A percentile compares a stretch with the other conserved stretches of the same genome.
phyloP scores from a whole-genome alignment of 2,329 filamentous ascomycete species.

The Monosporascus sp. region DNA sequence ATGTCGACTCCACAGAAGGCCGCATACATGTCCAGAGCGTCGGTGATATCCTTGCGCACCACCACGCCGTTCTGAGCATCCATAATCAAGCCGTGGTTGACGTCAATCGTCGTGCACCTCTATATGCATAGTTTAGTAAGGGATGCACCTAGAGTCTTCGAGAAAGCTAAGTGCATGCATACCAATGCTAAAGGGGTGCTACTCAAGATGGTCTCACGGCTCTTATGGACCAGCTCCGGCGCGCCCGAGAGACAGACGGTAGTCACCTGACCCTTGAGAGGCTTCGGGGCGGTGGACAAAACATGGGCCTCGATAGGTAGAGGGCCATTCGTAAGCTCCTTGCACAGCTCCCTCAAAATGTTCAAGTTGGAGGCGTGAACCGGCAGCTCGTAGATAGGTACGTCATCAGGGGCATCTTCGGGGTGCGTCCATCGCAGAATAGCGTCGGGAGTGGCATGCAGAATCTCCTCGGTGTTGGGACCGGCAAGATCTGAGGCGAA shows the following conservation, averaged over 20 bases:
- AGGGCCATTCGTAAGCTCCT: conserved; percentile 66
- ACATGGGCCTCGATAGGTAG: conserved; percentile 79
- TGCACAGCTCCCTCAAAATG: conserved; percentile 72
- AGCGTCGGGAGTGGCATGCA: conserved; percentile 84
- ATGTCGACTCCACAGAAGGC: conserved; percentile 91
- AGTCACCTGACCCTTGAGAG: conserved; percentile 63
- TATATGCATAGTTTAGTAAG: conserved; percentile 37
- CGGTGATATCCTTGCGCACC: conserved; percentile 69
- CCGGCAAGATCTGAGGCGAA: conserved; percentile 90
- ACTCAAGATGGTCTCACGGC: conserved; percentile 82
- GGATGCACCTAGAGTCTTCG: conserved; percentile 8
- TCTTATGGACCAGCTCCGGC: conserved; percentile 82
- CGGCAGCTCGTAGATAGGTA: conserved; percentile 84
- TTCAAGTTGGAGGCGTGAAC: conserved; percentile 84
- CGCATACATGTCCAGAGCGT: conserved; percentile 82
- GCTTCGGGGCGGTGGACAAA: conserved; percentile 73
- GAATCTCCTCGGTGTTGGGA: conserved; percentile 88
- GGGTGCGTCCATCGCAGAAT: conserved; percentile 92
- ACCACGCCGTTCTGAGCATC: conserved; percentile 61
- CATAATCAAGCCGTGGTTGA: conserved; percentile 85
- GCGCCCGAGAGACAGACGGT: conserved; percentile 90
- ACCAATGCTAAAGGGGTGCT: conserved; percentile 90
- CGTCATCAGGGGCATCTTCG: conserved; percentile 76
- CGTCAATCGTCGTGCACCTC: conserved; percentile 90
- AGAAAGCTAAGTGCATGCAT: conserved; percentile 35